These are phyloP conservation scores for Mariannaea sp. DNA, from an alignment of 2,329 filamentous ascomycete species.

Conservation along the genomic window DNA sequence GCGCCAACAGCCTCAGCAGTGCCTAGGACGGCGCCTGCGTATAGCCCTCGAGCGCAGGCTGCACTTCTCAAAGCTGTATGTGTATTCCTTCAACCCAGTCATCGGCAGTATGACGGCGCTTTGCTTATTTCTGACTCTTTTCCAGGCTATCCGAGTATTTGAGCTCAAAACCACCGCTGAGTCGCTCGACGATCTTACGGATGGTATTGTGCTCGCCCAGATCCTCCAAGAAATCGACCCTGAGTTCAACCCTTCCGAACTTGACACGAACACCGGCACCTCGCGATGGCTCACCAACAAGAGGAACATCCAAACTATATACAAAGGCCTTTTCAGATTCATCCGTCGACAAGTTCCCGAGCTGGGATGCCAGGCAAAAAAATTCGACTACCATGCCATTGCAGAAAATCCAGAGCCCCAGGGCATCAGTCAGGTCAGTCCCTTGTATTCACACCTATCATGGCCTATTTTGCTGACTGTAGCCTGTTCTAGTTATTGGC, in stretches of 20 bases:
- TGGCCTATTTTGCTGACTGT: slow-evolving; percentile 30
- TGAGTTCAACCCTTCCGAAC: slow-evolving; percentile 59
- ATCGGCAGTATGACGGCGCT: slow-evolving; percentile 8
- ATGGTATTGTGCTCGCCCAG: slow-evolving; percentile 59
- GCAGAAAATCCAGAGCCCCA: slow-evolving; percentile 60
- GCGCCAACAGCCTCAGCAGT: slow-evolving; percentile 10
- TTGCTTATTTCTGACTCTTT: slow-evolving; percentile 20
- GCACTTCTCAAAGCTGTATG: slow-evolving; percentile 63
- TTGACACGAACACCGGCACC: slow-evolving; percentile 52
- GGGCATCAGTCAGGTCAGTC: slow-evolving; percentile 56
- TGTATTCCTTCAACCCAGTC: slow-evolving; percentile 24
- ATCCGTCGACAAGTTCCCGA: slow-evolving; percentile 58
- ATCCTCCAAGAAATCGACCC: slow-evolving; percentile 63
- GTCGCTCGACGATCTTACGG: slow-evolving; percentile 57
- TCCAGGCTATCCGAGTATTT: slow-evolving; percentile 48
- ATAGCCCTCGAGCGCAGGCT: slow-evolving; percentile 52
- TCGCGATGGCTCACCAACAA: slow-evolving; percentile 54
- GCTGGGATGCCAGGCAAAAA: slow-evolving; percentile 57
- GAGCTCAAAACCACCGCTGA: slow-evolving; percentile 52
- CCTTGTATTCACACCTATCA: slow-evolving; percentile 18
- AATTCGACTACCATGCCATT: slow-evolving; percentile 61
- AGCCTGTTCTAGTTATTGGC: slow-evolving; percentile 60
- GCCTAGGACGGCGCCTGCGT: slow-evolving; percentile 42
- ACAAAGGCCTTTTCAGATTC: slow-evolving; percentile 60
- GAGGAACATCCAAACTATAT: slow-evolving; percentile 58